A percentile compares a stretch with the other conserved stretches of the same genome.
These are phyloP conservation scores for Scenedesmus sp. DNA, from an alignment of 163 green algal genomes.

Conservation along the genomic window DNA sequence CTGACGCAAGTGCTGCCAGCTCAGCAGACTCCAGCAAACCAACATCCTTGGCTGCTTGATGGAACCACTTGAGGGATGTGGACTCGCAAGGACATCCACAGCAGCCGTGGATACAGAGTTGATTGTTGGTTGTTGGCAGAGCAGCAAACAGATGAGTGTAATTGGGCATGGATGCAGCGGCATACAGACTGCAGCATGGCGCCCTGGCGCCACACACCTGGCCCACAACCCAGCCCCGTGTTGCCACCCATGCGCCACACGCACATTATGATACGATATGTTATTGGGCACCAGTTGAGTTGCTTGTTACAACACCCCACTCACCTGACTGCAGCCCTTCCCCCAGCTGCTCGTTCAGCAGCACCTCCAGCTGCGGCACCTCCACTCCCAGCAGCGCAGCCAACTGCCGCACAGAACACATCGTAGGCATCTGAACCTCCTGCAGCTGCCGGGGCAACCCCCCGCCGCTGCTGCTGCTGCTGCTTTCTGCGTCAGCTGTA, in stretches of 20 bases:
- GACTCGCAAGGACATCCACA: not conserved
- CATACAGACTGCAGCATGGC: too few species aligned
- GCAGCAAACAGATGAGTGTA: too few species aligned
- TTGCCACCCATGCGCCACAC: too few species aligned
- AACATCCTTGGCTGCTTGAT: constrained; percentile 61
- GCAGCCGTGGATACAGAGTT: not conserved
- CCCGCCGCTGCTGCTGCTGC: constrained; percentile 18
- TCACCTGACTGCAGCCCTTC: constrained; percentile 60
- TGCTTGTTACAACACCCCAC: not conserved
- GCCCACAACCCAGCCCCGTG: too few species aligned
- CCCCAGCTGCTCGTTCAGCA: constrained; percentile 70
- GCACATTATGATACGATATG: too few species aligned
- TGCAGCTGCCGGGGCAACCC: constrained; percentile 1
- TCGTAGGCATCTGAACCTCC: constrained; percentile 55
- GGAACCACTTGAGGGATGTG: not conserved
- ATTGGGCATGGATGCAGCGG: too few species aligned
- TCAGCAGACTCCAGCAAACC: constrained; percentile 85
- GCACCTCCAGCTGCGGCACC: constrained; percentile 66
- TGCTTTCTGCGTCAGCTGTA: not conserved
- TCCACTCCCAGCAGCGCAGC: constrained; percentile 65
- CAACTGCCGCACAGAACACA: constrained; percentile 68
- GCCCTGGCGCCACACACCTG: too few species aligned
- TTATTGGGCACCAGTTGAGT: too few species aligned
- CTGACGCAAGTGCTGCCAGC: constrained; percentile 82
- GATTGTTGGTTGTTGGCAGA: too few species aligned